Conservation (phyloP, 257 asterid genomes). For the Nicotiana benthamiana region DNA sequence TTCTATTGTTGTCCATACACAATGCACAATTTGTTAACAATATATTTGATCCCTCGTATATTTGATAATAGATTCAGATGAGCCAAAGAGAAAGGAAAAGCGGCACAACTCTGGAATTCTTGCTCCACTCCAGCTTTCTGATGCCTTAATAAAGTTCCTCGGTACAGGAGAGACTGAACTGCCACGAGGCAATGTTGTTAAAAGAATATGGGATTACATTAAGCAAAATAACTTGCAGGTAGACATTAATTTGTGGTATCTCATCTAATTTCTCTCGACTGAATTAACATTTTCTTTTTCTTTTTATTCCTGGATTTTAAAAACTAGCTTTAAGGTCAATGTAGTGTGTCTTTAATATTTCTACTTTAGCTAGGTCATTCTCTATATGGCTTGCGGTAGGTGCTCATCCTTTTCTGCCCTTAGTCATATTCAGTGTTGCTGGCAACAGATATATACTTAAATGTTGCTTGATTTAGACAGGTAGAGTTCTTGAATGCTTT, state of each 20-base stretch:
- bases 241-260: neutral
- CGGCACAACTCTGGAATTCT: constrained; percentile 63
- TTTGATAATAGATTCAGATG: constrained; percentile 42
- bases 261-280: neutral
- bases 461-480: neutral
- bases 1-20: neutral
- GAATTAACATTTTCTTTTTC: neutral
- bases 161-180: constrained; percentile 83
- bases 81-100: constrained; percentile 61
- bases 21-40: neutral
- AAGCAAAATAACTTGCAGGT: constrained; percentile 87
- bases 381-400: neutral
- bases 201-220: constrained; percentile 86
- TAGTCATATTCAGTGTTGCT: neutral
- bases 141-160: constrained; percentile 66
- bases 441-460: neutral
- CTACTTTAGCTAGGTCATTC: neutral
- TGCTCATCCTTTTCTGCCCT: neutral
- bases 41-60: neutral
- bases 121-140: constrained; percentile 80
- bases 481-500: neutral
- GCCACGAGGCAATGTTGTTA: constrained; percentile 65
- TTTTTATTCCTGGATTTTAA: neutral
- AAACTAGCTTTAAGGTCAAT: neutral
- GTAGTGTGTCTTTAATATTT: neutral